A percentile compares a stretch with the other conserved stretches of the same genome.
phyloP scores from a whole-genome alignment of 257 asterid species.

The Scutellaria galericulata region DNA sequence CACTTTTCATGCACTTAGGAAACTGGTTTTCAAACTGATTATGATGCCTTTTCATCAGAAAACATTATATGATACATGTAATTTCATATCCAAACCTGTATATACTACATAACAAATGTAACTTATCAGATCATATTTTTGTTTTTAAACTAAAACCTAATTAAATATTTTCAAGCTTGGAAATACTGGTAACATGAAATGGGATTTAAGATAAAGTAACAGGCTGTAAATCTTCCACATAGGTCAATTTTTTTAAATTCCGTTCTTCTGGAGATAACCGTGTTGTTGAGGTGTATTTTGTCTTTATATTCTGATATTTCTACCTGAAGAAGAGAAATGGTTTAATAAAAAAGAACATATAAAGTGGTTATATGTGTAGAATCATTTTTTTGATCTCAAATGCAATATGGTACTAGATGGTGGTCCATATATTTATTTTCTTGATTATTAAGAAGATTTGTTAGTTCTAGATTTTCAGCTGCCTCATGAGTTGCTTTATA shows the following conservation, averaged over 20 bases:
- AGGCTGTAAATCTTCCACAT: background rate
- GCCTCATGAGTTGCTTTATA: conserved; percentile 35
- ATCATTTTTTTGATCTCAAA: conserved; percentile 1
- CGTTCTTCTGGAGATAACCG: background rate
- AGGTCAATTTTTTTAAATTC: background rate
- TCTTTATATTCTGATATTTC: conserved; percentile 2
- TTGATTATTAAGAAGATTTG: background rate
- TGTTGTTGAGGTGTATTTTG: background rate
- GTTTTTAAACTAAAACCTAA: background rate
- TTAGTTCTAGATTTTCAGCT: background rate
- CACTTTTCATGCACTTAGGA: background rate
- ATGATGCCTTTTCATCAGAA: background rate
- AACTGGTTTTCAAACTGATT: background rate
- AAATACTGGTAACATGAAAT: background rate
- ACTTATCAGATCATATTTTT: background rate
- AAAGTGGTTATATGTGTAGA: background rate
- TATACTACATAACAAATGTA: background rate
- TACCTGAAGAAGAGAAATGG: background rate
- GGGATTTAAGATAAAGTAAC: background rate
- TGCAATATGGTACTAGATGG: background rate
- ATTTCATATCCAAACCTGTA: background rate
- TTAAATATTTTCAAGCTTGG: background rate
- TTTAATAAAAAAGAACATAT: background rate
- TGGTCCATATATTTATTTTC: conserved; percentile 7
- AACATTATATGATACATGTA: background rate